Conservation (phyloP, 73 alveolate genomes). For the Tetrahymena malaccensis region DNA sequence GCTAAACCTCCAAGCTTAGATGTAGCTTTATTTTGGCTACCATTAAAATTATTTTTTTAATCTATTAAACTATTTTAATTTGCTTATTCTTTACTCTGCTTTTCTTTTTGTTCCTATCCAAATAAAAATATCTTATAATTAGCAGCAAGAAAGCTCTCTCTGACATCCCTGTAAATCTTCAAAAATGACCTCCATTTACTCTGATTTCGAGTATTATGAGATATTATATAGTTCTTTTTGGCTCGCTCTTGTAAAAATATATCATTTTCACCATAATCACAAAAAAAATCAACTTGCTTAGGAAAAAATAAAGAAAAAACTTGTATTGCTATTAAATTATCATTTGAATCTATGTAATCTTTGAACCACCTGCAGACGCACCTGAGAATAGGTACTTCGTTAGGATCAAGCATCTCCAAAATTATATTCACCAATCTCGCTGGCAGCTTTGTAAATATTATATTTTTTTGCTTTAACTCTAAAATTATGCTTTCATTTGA, state of each 20-base stretch:
- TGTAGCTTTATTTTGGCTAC: neutral
- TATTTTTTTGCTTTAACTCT: neutral
- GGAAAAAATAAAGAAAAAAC: neutral
- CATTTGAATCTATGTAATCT: neutral
- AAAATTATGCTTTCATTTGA: neutral
- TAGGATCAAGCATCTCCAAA: neutral
- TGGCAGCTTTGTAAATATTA: neutral
- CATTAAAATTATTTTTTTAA: neutral
- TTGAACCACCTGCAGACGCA: neutral
- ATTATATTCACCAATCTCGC: neutral
- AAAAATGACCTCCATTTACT: neutral
- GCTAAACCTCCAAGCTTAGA: neutral
- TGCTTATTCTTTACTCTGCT: neutral
- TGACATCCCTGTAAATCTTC: neutral
- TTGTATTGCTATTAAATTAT: neutral
- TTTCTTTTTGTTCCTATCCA: neutral
- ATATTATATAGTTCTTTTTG: neutral
- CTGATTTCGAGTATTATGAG: neutral
- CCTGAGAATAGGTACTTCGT: neutral
- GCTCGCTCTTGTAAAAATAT: neutral
- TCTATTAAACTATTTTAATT: neutral
- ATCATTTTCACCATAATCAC: neutral
- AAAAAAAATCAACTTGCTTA: neutral
- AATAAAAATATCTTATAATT: neutral
- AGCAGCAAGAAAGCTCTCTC: neutral